These are phyloP conservation scores for Prunus mira DNA, from an alignment of 306 rosid genomes.

Conservation along the genomic window DNA sequence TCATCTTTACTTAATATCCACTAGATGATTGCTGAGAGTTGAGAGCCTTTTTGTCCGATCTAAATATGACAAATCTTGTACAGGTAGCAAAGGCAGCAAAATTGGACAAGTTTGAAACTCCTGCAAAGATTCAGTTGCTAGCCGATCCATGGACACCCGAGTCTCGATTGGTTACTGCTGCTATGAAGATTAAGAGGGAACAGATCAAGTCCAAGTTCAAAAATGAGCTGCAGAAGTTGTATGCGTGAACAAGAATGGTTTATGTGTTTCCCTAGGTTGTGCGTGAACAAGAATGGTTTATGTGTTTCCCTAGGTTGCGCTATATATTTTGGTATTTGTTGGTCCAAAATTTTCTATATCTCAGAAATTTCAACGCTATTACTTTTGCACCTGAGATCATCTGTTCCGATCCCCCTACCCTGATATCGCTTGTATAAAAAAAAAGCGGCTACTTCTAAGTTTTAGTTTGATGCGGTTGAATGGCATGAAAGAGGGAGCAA, in stretches of 20 bases:
- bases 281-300: slow-evolving; percentile 33
- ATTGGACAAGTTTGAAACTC: slow-evolving; percentile 71
- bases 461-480: neutral
- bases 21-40: neutral
- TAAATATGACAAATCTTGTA: neutral
- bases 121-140: slow-evolving; percentile 66
- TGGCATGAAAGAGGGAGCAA: no score
- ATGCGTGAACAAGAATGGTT: slow-evolving; percentile 40
- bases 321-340: neutral
- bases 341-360: neutral
- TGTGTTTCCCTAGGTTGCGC: neutral
- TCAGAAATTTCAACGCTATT: neutral
- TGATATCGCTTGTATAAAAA: no score
- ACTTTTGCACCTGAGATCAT: no score
- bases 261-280: neutral
- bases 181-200: slow-evolving; percentile 88
- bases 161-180: slow-evolving; percentile 91
- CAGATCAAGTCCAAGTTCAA: slow-evolving; percentile 72
- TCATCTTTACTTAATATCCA: neutral
- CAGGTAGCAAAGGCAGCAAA: slow-evolving; percentile 71
- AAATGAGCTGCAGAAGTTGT: slow-evolving; percentile 60
- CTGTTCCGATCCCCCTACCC: no score
- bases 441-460: no score
- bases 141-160: slow-evolving; percentile 89
- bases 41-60: neutral